Conservation (phyloP, 1,284 basidiomycete species). For the Rhodofomes roseus region DNA sequence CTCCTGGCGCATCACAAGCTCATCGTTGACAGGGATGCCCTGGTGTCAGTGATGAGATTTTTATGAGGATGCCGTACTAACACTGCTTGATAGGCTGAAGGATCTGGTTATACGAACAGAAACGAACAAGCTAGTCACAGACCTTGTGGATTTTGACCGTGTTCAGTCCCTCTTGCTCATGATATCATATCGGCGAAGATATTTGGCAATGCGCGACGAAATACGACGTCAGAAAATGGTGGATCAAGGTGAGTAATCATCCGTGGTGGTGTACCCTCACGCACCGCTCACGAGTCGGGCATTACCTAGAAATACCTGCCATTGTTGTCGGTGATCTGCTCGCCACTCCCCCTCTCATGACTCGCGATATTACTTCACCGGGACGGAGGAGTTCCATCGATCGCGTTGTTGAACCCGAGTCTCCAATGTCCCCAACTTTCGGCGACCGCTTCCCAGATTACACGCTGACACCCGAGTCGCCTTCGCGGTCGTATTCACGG, state of each 20-base stretch:
- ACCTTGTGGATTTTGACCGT: slow-evolving; percentile 81
- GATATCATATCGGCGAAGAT: slow-evolving; percentile 71
- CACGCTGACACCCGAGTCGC: slow-evolving; percentile 42
- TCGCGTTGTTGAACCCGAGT: slow-evolving; percentile 29
- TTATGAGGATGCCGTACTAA: not conserved
- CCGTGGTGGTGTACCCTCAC: too few relatives aligned
- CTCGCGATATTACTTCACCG: slow-evolving; percentile 53
- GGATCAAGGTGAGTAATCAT: slow-evolving; percentile 29
- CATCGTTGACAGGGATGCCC: slow-evolving; percentile 83
- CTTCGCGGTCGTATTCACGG: slow-evolving; percentile 43
- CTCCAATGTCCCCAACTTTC: slow-evolving; percentile 43
- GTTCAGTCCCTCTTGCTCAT: slow-evolving; percentile 77
- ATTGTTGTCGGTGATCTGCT: slow-evolving; percentile 61
- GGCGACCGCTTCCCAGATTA: slow-evolving; percentile 41
- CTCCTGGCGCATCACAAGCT: slow-evolving; percentile 91
- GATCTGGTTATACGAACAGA: slow-evolving; percentile 77
- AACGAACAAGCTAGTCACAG: slow-evolving; percentile 75
- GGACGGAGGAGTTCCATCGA: slow-evolving; percentile 30
- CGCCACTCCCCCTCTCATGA: slow-evolving; percentile 44
- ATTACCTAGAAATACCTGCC: slow-evolving; percentile 52
- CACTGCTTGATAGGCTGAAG: slow-evolving; percentile 54
- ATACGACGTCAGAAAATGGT: slow-evolving; percentile 29
- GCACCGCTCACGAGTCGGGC: not conserved
- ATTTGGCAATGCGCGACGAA: slow-evolving; percentile 45
- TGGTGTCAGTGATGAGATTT: slow-evolving; percentile 56